Percentiles rank a stretch among this genome's conserved stretches.
These are phyloP conservation scores for Backusella psychrophila DNA, from an alignment of 192 early-diverging fungal species.

Conservation along the genomic window DNA sequence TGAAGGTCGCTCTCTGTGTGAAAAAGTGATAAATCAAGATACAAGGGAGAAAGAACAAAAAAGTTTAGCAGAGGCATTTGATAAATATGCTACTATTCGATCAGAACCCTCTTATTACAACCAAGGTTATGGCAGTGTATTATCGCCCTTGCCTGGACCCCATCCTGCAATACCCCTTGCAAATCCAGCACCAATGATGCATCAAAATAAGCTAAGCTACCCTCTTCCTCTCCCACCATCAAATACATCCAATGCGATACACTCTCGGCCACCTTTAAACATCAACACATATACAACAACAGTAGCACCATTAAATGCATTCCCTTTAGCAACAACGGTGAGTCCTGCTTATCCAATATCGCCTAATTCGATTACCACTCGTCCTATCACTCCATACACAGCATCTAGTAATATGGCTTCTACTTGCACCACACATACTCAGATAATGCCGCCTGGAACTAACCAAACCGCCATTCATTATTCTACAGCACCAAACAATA, in stretches of 20 bases:
- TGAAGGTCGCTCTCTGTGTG: not conserved
- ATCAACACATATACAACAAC: not conserved
- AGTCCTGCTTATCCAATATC: not conserved
- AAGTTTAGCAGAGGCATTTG: constrained; percentile 30
- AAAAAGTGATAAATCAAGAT: constrained; percentile 24
- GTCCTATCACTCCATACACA: not conserved
- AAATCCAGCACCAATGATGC: not conserved
- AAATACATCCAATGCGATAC: not conserved
- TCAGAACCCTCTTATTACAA: constrained; percentile 58
- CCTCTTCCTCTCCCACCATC: not conserved
- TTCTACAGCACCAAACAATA: not conserved
- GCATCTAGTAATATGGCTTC: not conserved
- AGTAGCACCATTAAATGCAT: not conserved
- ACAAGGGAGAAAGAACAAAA: not conserved
- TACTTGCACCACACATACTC: not conserved
- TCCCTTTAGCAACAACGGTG: not conserved
- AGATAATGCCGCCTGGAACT: not conserved
- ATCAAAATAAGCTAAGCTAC: not conserved
- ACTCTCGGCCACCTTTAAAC: not conserved
- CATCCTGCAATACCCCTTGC: not conserved
- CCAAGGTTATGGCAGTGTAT: constrained; percentile 59
- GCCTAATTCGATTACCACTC: not conserved
- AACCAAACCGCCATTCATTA: not conserved
- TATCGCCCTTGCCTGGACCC: constrained; percentile 24
- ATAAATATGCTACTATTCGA: constrained; percentile 54